These are phyloP conservation scores for Verbena officinalis DNA, from an alignment of 257 asterid genomes.

Conservation along the genomic window DNA sequence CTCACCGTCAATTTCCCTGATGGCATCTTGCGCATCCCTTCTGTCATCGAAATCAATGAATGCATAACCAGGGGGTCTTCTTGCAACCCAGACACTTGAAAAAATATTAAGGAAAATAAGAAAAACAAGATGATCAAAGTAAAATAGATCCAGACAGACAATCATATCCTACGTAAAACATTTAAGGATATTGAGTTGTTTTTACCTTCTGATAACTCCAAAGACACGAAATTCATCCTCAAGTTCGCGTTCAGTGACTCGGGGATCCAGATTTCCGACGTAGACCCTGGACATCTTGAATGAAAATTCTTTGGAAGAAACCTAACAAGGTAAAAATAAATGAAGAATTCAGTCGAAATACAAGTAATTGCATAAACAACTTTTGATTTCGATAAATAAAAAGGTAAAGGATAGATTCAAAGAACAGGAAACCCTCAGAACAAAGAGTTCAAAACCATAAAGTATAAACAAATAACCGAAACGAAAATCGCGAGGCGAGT, in stretches of 20 bases:
- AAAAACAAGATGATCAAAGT: neutral
- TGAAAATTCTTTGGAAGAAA: constrained; percentile 8
- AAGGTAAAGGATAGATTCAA: neutral
- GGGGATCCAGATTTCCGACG: constrained; percentile 87
- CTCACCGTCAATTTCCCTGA: constrained; percentile 78
- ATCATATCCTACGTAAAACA: too few relatives aligned
- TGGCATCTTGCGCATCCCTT: constrained; percentile 95
- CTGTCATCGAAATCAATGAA: constrained; percentile 88
- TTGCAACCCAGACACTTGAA: constrained; percentile 96
- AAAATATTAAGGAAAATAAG: constrained; percentile 13
- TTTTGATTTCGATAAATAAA: too few relatives aligned
- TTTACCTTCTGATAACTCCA: constrained; percentile 85
- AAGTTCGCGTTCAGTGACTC: constrained; percentile 90
- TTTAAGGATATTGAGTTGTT: too few relatives aligned
- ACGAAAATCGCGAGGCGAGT: neutral
- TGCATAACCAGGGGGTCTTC: constrained; percentile 96
- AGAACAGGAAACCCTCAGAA: neutral
- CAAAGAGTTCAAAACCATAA: neutral
- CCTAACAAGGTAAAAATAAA: neutral
- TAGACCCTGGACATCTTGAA: constrained; percentile 82
- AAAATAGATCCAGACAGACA: neutral
- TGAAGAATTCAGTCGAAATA: neutral
- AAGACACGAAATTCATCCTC: constrained; percentile 87
- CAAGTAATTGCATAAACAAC: neutral
- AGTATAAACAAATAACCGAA: neutral